Evolutionary conservation across 768 basidiomycete genomes (phyloP).

Genomic region (Obba rivulosa): DNA sequence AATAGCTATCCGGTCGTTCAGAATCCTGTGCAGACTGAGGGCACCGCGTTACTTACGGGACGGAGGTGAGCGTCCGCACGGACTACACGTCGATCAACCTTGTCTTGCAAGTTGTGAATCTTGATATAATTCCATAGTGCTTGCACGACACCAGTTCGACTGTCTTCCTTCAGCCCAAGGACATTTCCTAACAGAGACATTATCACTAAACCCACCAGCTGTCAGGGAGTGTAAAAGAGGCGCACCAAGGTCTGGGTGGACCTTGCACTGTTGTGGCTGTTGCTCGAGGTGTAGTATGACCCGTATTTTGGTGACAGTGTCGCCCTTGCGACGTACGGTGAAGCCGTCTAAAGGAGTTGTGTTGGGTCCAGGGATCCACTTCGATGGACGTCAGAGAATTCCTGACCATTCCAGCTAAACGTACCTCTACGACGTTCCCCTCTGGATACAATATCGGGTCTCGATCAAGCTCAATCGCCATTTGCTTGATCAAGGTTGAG

Average conservation of each 20-base stretch:
- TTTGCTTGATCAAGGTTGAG: constrained; percentile 76
- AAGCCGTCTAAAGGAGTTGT: constrained; percentile 78
- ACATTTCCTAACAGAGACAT: constrained; percentile 40
- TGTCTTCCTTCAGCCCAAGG: constrained; percentile 81
- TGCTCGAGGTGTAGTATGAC: constrained; percentile 87
- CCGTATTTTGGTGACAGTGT: constrained; percentile 69
- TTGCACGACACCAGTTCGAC: constrained; percentile 73
- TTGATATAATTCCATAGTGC: constrained; percentile 94
- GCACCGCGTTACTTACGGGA: constrained; percentile 44
- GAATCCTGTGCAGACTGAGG: neutral
- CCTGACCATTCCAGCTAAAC: constrained; percentile 11
- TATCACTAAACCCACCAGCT: neutral
- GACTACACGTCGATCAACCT: constrained; percentile 67
- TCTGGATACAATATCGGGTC: constrained; percentile 79
- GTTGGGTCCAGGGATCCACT: constrained; percentile 63
- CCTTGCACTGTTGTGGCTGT: constrained; percentile 79
- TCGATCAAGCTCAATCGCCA: constrained; percentile 84
- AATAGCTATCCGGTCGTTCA: constrained; percentile 58
- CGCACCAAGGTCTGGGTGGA: constrained; percentile 69
- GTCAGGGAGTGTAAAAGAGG: neutral
- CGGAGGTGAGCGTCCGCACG: constrained; percentile 64
- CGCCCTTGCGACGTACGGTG: constrained; percentile 76
- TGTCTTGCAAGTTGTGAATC: constrained; percentile 75
- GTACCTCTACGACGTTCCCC: constrained; percentile 85
- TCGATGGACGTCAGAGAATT: neutral